Evolutionary conservation across 805 yeast species (phyloP).

Genomic region (Maudiozyma barnettii): DNA sequence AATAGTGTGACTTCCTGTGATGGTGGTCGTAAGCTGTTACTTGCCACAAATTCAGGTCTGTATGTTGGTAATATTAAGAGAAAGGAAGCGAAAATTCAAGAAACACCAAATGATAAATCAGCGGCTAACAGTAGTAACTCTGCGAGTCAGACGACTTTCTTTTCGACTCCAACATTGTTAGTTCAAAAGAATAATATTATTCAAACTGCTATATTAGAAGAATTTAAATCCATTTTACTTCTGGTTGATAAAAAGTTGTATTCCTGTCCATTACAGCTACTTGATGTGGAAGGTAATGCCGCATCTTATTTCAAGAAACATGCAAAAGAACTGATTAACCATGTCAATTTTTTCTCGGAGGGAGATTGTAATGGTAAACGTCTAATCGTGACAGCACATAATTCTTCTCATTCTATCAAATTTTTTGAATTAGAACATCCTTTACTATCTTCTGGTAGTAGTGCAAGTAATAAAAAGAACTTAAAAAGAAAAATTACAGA

Average conservation of each 20-base stretch:
- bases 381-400: slow-evolving; percentile 79
- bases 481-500: slow-evolving; percentile 63
- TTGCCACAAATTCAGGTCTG: slow-evolving; percentile 88
- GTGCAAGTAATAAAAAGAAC: slow-evolving; percentile 43
- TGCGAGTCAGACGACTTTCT: slow-evolving; percentile 40
- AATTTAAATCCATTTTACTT: slow-evolving; percentile 72
- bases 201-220: slow-evolving; percentile 87
- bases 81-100: slow-evolving; percentile 17
- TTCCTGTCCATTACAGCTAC: slow-evolving; percentile 68
- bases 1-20: slow-evolving; percentile 91
- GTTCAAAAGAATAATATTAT: slow-evolving; percentile 68
- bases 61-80: slow-evolving; percentile 65
- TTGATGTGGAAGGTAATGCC: slow-evolving; percentile 29
- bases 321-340: slow-evolving; percentile 74
- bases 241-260: slow-evolving; percentile 73
- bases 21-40: slow-evolving; percentile 82
- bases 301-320: slow-evolving; percentile 43
- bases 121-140: slow-evolving; percentile 30
- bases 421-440: slow-evolving; percentile 79
- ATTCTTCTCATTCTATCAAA: slow-evolving; percentile 70
- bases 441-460: slow-evolving; percentile 21
- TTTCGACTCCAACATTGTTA: slow-evolving; percentile 66
- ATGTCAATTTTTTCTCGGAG: slow-evolving; percentile 81
- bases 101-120: slow-evolving; percentile 6
- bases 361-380: slow-evolving; percentile 88